Percentiles rank a stretch among this genome's conserved stretches.
phyloP scores from a whole-genome alignment of 2,329 filamentous ascomycete species.

The Aspergillus tamarii region DNA sequence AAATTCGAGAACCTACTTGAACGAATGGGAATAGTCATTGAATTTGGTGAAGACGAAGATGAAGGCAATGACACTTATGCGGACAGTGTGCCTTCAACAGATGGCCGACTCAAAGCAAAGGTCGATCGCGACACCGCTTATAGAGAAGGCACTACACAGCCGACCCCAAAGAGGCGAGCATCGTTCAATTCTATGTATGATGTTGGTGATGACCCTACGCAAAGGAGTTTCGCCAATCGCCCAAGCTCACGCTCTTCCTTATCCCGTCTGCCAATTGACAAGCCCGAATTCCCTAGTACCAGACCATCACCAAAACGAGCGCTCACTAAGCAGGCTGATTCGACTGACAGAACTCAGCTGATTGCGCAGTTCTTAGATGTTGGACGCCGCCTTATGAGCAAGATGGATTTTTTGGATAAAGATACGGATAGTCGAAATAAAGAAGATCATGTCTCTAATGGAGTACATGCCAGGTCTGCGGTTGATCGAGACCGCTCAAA shows the following conservation, averaged over 20 bases:
- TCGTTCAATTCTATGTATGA: slow-evolving; percentile 60
- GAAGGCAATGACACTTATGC: slow-evolving; percentile 34
- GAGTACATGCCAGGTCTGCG: slow-evolving; percentile 31
- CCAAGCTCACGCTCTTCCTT: slow-evolving; percentile 49
- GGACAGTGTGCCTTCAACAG: slow-evolving; percentile 24
- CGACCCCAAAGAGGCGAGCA: slow-evolving; percentile 49
- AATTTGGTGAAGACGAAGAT: slow-evolving; percentile 52
- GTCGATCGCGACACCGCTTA: slow-evolving; percentile 22
- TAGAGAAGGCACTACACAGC: slow-evolving; percentile 33
- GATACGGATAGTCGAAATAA: slow-evolving; percentile 23
- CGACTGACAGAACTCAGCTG: slow-evolving; percentile 40
- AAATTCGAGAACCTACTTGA: slow-evolving; percentile 71
- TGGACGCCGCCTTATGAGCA: slow-evolving; percentile 39
- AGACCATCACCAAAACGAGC: slow-evolving; percentile 22
- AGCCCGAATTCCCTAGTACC: slow-evolving; percentile 36
- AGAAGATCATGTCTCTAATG: slow-evolving; percentile 25
- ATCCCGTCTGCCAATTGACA: slow-evolving; percentile 45
- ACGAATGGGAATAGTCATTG: slow-evolving; percentile 72
- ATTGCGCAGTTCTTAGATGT: slow-evolving; percentile 44
- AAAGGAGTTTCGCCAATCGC: slow-evolving; percentile 39
- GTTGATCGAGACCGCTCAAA: slow-evolving; percentile 35
- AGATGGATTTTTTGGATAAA: slow-evolving; percentile 32
- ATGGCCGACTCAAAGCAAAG: slow-evolving; percentile 26
- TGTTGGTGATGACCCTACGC: slow-evolving; percentile 56
- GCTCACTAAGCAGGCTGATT: slow-evolving; percentile 20